Evolutionary conservation across 2,329 filamentous ascomycete genomes (phyloP), one percentile per base, ranked within the genome.

Genomic region (Trichothecium sympodiale): DNA sequence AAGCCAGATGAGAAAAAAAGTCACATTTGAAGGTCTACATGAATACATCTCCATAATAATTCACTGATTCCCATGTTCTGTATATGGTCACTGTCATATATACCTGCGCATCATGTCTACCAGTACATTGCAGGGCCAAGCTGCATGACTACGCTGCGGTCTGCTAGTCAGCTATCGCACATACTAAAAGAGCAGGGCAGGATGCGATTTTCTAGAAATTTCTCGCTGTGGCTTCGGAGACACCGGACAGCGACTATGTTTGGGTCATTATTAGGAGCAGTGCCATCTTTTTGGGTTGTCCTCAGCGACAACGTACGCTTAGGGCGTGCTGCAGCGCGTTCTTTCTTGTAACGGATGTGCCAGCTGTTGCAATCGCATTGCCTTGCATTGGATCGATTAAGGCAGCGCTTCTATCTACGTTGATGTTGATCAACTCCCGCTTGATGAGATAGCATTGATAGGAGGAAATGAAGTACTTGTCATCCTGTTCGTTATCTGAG

Each of bases 241-340:
- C 60, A 0, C 71, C 70, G 0, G 69, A 74, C 32, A 70, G 70
- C 18, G 70, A 69, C 17, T 71, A 74, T 45, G 71, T 69, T 41
- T 75, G 71, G 70, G 56, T 65, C 12, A 58, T 77, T 7, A 66
- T 78, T 17, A 53, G 52, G 3, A 60, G 58, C 23, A 72, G 67
- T 43, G 61, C 65, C 3, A 46, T 71, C 2, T 46, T 75, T 61
- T 66, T 2, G 78, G 71, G 58, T 74, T 69, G 71, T 61, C 67
- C 35, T 63, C 70, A 33, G 74, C 73, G 34, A 70, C 64, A 1
- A 62, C 62, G 7, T 75, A 74, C 46, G 64, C 62, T 42, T 80
- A 74, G 73, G 76, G 74, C 17, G 63, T 80, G 1, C 55, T 78
- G 32, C 75, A 80, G 51, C 61, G 62, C 4, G 72, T 65, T 0